Conservation (phyloP, 2,329 filamentous ascomycete genomes). For the Tolypocladium ovalisporum region DNA sequence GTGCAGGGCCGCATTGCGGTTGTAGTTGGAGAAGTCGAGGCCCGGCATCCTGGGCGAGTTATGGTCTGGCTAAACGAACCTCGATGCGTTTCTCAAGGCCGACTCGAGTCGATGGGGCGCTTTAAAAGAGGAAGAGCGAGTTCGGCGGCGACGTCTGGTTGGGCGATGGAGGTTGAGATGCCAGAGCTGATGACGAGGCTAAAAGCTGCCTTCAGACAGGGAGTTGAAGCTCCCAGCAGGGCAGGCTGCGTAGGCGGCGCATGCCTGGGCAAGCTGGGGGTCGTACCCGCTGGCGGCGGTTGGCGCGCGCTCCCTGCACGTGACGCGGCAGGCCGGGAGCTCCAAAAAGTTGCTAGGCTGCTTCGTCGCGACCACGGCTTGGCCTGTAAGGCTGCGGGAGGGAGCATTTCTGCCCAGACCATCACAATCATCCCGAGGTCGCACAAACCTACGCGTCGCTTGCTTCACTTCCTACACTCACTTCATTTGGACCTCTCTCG, state of each 20-base stretch:
- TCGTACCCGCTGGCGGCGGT: not conserved
- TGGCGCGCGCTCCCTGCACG: conserved; percentile 10
- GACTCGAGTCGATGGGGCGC: not conserved
- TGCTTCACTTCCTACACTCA: not conserved
- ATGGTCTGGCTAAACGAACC: not conserved
- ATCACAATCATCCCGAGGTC: not conserved
- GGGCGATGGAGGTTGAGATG: conserved; percentile 6
- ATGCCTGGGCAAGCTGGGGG: conserved; percentile 5
- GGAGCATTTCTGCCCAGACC: not conserved
- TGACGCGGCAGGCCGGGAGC: conserved; percentile 9
- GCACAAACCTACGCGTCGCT: not conserved
- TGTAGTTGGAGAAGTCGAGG: conserved; percentile 99
- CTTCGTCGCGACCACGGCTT: conserved; percentile 6
- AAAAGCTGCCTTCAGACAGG: conserved; percentile 33
- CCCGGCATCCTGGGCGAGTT: conserved; percentile 63
- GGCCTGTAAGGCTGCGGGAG: not conserved
- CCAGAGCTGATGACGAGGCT: conserved; percentile 43
- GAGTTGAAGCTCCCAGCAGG: conserved; percentile 12
- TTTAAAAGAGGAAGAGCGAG: not conserved
- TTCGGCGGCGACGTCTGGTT: not conserved
- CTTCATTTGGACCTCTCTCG: not conserved
- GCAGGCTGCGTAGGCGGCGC: conserved; percentile 6
- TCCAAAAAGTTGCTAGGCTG: conserved; percentile 10
- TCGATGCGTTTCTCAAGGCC: conserved; percentile 1
- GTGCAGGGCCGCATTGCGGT: conserved; percentile 94